Conservation (phyloP, 352 stramenopile species). For the Elongisporangium undulatum region DNA sequence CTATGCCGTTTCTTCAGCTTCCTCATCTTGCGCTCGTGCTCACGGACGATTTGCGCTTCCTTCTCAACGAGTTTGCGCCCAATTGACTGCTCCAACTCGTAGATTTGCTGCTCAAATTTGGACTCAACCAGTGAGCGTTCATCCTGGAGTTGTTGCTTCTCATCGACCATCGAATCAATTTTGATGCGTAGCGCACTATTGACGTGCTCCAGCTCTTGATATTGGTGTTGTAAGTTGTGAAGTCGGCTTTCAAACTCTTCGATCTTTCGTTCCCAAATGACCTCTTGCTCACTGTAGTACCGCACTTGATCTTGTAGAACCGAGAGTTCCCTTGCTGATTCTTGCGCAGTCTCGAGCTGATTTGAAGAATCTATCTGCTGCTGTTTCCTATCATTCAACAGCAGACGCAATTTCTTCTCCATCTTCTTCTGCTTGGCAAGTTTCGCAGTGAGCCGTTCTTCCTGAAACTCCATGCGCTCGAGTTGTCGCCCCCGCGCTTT, state of each 20-base stretch:
- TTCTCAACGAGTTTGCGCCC: conserved; percentile 23
- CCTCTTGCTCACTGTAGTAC: conserved; percentile 10
- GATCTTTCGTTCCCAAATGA: neutral
- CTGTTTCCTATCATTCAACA: conserved; percentile 28
- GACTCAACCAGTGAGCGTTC: conserved; percentile 5
- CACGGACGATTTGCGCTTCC: conserved; percentile 28
- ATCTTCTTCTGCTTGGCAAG: conserved; percentile 43
- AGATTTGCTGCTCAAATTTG: conserved; percentile 18
- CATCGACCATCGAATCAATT: neutral
- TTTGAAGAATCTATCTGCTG: conserved; percentile 1
- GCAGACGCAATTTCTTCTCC: conserved; percentile 38
- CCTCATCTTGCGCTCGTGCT: conserved; percentile 28
- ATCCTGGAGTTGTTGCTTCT: conserved; percentile 3
- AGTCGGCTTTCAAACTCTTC: conserved; percentile 8
- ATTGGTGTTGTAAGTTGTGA: conserved; percentile 14
- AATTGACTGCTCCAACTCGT: conserved; percentile 25
- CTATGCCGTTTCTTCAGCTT: conserved; percentile 39
- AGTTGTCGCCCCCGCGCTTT: conserved; percentile 14
- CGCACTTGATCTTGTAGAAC: conserved; percentile 13
- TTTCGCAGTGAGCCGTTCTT: conserved; percentile 12
- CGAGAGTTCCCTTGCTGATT: conserved; percentile 10
- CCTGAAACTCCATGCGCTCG: conserved; percentile 14
- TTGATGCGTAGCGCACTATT: neutral
- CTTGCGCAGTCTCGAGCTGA: conserved; percentile 4
- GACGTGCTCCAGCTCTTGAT: conserved; percentile 16